Conservation (phyloP, 1,284 basidiomycete genomes). For the Trametes polyzona region DNA sequence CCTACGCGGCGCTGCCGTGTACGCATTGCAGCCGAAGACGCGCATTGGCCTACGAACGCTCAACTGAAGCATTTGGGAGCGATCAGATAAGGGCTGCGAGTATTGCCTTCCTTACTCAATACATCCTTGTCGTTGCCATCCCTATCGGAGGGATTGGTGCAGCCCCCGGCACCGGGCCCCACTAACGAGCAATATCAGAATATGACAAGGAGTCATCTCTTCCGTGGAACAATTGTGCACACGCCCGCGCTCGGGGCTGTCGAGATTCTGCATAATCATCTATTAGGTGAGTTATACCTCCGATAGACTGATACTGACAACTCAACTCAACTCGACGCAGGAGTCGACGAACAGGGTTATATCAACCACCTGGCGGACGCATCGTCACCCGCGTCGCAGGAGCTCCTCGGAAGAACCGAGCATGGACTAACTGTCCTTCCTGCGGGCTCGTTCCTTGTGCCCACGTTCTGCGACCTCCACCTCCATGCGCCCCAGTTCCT, state of each 20-base stretch:
- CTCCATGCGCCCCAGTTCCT: constrained; percentile 87
- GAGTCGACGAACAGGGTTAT: constrained; percentile 53
- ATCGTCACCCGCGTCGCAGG: constrained; percentile 38
- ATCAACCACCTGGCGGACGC: constrained; percentile 56
- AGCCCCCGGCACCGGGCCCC: no score
- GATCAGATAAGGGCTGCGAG: no score
- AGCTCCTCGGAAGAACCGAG: constrained; percentile 30
- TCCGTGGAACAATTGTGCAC: constrained; percentile 48
- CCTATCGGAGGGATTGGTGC: neutral
- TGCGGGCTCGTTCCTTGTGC: constrained; percentile 67
- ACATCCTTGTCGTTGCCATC: no score
- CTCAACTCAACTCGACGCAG: constrained; percentile 28
- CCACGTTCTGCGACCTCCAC: constrained; percentile 81
- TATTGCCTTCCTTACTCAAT: no score
- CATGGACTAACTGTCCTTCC: constrained; percentile 42
- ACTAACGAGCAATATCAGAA: no score
- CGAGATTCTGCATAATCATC: constrained; percentile 57
- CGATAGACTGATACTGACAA: constrained; percentile 1
- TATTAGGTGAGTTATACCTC: constrained; percentile 55
- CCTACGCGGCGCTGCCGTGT: no score
- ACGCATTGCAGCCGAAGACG: no score
- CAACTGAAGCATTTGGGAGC: no score
- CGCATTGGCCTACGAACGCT: no score
- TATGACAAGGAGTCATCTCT: neutral
- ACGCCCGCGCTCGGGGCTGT: constrained; percentile 53